Evolutionary conservation across 441 rosid species (phyloP).

Genomic region (Euphorbia celastroides): DNA sequence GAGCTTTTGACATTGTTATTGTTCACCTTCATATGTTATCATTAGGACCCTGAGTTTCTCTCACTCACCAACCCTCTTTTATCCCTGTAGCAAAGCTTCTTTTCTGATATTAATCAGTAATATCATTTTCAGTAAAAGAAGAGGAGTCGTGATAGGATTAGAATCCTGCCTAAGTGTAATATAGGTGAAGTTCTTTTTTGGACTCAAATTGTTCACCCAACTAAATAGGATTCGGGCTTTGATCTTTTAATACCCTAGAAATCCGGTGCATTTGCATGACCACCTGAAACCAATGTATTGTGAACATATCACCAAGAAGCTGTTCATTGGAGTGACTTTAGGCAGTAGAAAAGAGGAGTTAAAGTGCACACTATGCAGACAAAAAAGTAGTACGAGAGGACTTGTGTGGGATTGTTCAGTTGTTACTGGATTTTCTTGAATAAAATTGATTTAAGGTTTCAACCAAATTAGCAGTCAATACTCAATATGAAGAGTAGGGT

Average conservation of each 20-base stretch:
- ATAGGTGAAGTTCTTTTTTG: background rate
- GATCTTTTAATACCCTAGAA: background rate
- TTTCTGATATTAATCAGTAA: background rate
- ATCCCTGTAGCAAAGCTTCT: background rate
- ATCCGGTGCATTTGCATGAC: background rate
- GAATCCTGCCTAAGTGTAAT: background rate
- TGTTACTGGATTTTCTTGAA: background rate
- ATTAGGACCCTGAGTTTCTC: background rate
- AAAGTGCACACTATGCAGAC: background rate
- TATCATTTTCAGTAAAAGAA: background rate
- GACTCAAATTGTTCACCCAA: background rate
- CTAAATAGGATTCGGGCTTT: background rate
- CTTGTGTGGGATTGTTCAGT: background rate
- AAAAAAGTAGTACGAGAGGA: background rate
- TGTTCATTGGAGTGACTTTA: background rate
- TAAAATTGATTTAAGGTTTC: background rate
- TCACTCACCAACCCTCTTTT: background rate
- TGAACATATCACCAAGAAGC: background rate
- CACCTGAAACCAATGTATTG: background rate
- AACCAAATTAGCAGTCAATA: background rate
- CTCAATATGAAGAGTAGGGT: constrained; percentile 1
- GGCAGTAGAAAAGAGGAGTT: constrained; percentile 2
- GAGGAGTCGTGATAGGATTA: background rate
- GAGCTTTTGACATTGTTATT: background rate
- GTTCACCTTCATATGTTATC: too few relatives aligned